phyloP scores from a whole-genome alignment of 495 filamentous ascomycete species.

The Penicillium dipodomyicola region DNA sequence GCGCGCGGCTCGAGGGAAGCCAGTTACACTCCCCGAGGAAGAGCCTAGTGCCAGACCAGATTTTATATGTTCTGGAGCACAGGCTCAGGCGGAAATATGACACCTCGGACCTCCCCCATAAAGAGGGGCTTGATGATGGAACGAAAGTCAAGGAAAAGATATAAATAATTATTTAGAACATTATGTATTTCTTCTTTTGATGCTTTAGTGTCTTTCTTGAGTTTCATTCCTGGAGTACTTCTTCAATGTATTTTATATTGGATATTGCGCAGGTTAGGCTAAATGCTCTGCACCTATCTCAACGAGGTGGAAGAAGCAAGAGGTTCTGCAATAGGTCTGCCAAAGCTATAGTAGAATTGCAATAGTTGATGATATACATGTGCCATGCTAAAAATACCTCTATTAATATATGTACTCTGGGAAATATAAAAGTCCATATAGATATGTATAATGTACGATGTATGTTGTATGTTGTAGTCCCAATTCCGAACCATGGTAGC shows the following conservation, averaged over 20 bases:
- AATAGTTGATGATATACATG: neutral
- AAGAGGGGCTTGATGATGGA: conserved; percentile 9
- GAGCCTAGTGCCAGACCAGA: conserved; percentile 10
- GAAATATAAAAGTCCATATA: neutral
- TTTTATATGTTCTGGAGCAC: conserved; percentile 15
- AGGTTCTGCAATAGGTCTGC: conserved; percentile 3
- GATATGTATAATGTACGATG: neutral
- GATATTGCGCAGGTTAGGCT: neutral
- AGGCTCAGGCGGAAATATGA: conserved; percentile 24
- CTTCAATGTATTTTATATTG: neutral
- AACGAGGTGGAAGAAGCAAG: neutral
- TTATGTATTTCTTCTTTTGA: neutral
- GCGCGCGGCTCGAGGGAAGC: conserved; percentile 24
- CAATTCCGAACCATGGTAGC: conserved; percentile 27
- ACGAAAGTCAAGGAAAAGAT: conserved; percentile 10
- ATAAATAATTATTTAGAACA: neutral
- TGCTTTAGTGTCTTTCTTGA: neutral
- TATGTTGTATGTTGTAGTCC: conserved; percentile 7
- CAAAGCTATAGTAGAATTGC: neutral
- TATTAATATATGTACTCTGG: neutral
- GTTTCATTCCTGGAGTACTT: neutral
- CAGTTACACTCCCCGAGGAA: conserved; percentile 22
- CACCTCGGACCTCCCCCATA: conserved; percentile 20
- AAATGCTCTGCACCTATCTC: conserved; percentile 7
- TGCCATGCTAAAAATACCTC: neutral